Base-by-base conservation (phyloP, 2,329 filamentous ascomycete genomes). In the Colletotrichum lini region DNA sequence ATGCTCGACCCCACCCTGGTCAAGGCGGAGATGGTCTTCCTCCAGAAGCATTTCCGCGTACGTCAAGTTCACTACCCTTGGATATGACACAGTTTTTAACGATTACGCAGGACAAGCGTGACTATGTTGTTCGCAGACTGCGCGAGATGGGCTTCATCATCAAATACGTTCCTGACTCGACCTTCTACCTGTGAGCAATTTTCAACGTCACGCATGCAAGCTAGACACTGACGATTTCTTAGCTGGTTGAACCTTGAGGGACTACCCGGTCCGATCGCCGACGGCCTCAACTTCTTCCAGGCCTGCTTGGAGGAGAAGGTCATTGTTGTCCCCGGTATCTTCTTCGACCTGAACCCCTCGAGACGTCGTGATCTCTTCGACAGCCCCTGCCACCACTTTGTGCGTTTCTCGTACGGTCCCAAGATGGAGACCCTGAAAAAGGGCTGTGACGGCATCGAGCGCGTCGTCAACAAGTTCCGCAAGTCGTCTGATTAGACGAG, bases 251-350 rank as follows among this genome's bases (percentile, higher is more conserved):
- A 87, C 83, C 91, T 89, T 76, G 91, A 86, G 81, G 87, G 88
- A 58, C 86, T 96, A 3, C 94, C 96, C 0, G 88, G 88, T n/a
- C 89, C 91, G 73, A 97, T 98, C 80, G 92, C 93, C 71, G 96
- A 98, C 80, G 96, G 96, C 10, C 86, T 98, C 78, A 98, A 97
- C 85, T 98, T 98, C 88, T 98, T 98, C 90, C 91, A 96, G 80
- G 95, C 95, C 40, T 96, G 96, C 79, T 85, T 98, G 54, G 91
- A 93, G 78, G 95, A 98, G 86, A 97, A 97, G 87, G 94, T 97
- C 75, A 98, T 98, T 78, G 95, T 98, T 21, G 96, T 98, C 5
- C 96, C 96, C 0, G 96, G 96, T 72, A 98, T 98, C 82, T 98
- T 98, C 88, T 98, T 98, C 81, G 96, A 98, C 78, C 84, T 98